A percentile compares a stretch with the other conserved stretches of the same genome.
Conservation (phyloP, 75 land plant genomes). For the Pinus taeda region DNA sequence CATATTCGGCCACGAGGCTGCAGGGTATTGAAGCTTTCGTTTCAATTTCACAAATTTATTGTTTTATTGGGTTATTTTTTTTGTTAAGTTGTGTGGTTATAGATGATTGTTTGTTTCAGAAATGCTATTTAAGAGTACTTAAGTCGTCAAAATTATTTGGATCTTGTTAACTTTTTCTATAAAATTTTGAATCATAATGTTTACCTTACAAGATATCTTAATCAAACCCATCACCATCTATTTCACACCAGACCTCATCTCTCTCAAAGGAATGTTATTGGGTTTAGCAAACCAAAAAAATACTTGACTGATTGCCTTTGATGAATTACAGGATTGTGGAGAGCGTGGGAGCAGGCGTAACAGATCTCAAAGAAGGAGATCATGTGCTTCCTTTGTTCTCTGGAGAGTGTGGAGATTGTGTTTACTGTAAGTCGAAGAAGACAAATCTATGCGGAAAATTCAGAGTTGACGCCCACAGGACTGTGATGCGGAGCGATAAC, state of each 20-base stretch:
- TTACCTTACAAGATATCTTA: no score
- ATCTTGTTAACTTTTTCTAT: no score
- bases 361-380: conserved; percentile 61
- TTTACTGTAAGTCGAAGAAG: conserved; percentile 29
- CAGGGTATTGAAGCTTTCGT: conserved; percentile 42
- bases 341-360: conserved; percentile 83
- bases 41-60: no score
- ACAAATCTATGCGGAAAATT: conserved; percentile 35
- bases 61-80: no score
- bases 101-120: no score
- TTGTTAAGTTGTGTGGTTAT: no score
- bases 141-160: no score
- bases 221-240: no score
- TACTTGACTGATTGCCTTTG: not conserved
- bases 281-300: no score
- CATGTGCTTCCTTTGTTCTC: conserved; percentile 71
- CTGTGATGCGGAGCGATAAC: conserved; percentile 26
- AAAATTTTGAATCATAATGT: no score
- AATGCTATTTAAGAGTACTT: fast-evolving
- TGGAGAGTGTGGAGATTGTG: conserved; percentile 73
- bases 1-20: conserved; percentile 89
- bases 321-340: conserved; percentile 54
- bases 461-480: conserved; percentile 14
- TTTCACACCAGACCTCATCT: no score
- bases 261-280: no score